A percentile compares a stretch with the other conserved stretches of the same genome.
Conservation (phyloP, 192 early-diverging fungal genomes). For the Coemansia sp. region DNA sequence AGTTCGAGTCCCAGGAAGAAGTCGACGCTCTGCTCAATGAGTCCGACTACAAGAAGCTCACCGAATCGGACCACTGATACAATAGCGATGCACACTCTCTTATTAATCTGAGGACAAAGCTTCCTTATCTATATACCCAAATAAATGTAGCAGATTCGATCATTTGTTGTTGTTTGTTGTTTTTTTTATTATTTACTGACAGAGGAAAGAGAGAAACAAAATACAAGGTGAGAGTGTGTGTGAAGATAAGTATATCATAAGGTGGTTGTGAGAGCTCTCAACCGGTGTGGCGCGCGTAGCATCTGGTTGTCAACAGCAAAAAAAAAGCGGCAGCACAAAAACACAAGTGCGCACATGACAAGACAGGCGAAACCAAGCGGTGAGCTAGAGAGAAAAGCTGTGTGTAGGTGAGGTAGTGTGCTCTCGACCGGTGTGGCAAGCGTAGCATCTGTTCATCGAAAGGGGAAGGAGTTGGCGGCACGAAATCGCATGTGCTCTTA, state of each 20-base stretch:
- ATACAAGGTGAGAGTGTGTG: no score
- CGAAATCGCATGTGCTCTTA: neutral
- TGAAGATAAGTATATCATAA: neutral
- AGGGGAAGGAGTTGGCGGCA: neutral
- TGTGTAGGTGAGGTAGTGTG: neutral
- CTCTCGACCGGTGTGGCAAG: neutral
- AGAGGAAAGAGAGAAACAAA: neutral
- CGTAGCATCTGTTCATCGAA: neutral
- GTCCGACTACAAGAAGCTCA: conserved; percentile 67
- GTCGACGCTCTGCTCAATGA: conserved; percentile 75
- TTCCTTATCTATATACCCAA: neutral
- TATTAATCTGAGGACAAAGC: neutral
- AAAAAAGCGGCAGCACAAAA: neutral
- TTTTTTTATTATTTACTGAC: neutral
- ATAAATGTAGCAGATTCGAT: neutral
- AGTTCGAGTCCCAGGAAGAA: conserved; percentile 70
- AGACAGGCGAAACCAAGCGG: neutral
- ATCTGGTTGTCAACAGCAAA: neutral
- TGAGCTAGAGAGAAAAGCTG: neutral
- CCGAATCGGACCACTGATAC: conserved; percentile 40
- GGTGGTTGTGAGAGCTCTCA: neutral
- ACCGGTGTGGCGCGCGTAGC: conserved; percentile 1
- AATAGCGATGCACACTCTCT: neutral
- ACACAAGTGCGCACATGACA: neutral
- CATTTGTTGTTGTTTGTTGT: conserved; percentile 3